Conservation (phyloP, 192 early-diverging fungal species). For the Coemansia sp. region DNA sequence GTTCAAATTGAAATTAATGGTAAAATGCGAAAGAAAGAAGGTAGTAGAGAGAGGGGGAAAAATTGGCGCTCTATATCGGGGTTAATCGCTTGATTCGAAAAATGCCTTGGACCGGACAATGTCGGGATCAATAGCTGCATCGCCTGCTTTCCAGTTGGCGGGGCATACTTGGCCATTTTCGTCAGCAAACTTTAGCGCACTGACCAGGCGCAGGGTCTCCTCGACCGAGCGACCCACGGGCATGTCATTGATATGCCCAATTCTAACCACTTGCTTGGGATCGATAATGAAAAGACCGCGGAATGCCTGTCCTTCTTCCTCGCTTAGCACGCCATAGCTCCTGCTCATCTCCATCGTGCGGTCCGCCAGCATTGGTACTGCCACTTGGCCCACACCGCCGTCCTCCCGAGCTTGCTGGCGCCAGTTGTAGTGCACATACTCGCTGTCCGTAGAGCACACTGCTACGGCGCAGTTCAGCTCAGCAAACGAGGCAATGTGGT, state of each 20-base stretch:
- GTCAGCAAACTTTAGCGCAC: slow-evolving; percentile 81
- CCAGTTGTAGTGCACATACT: slow-evolving; percentile 83
- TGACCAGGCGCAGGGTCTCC: slow-evolving; percentile 76
- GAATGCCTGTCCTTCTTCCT: slow-evolving; percentile 68
- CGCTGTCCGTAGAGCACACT: slow-evolving; percentile 65
- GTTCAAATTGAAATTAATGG: background rate
- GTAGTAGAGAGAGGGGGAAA: background rate
- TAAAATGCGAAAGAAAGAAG: background rate
- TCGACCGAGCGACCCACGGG: slow-evolving; percentile 76
- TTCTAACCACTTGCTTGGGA: slow-evolving; percentile 68
- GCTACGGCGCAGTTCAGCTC: slow-evolving; percentile 63
- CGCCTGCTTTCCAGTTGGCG: slow-evolving; percentile 72
- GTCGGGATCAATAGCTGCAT: slow-evolving; percentile 1
- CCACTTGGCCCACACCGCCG: slow-evolving; percentile 79
- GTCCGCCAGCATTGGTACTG: slow-evolving; percentile 79
- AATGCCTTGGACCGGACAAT: slow-evolving; percentile 7
- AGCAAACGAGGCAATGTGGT: slow-evolving; percentile 68
- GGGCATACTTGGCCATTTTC: slow-evolving; percentile 73
- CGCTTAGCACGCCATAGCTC: slow-evolving; percentile 73
- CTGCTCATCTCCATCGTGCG: slow-evolving; percentile 65
- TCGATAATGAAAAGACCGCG: slow-evolving; percentile 83
- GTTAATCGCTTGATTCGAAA: slow-evolving; percentile 1
- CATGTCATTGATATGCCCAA: slow-evolving; percentile 75
- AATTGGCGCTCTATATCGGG: background rate
- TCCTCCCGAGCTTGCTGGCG: slow-evolving; percentile 63